Evolutionary conservation across 2,329 filamentous ascomycete species (phyloP).

Genomic region (Paecilomyces dactylethromorphus): DNA sequence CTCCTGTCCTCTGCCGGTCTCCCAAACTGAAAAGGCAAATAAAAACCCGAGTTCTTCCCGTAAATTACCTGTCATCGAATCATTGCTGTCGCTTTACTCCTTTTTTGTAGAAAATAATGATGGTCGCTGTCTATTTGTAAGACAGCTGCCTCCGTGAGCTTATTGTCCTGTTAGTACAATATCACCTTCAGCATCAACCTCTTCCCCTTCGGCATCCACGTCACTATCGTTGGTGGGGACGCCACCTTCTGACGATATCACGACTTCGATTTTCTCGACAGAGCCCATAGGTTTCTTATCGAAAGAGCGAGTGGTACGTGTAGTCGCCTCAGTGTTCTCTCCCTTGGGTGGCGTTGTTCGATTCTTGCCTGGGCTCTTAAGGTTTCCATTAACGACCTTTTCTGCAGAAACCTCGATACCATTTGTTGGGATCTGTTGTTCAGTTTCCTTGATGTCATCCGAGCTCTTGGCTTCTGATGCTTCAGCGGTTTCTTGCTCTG

Average conservation of each 20-base stretch:
- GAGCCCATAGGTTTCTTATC: neutral
- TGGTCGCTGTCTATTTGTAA: neutral
- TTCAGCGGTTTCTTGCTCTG: conserved; percentile 4
- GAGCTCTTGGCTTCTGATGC: conserved; percentile 8
- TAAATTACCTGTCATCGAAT: neutral
- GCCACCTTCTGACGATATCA: conserved; percentile 19
- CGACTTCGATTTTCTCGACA: conserved; percentile 17
- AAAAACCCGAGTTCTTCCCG: neutral
- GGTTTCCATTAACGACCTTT: conserved; percentile 1
- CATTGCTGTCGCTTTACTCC: neutral
- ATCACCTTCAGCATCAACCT: conserved; percentile 9
- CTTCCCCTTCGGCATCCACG: conserved; percentile 9
- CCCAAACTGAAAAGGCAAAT: neutral
- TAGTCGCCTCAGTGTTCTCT: conserved; percentile 14
- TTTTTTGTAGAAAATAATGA: neutral
- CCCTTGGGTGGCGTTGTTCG: conserved; percentile 10
- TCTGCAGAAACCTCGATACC: conserved; percentile 5
- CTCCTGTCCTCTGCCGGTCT: neutral
- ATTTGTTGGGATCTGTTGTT: conserved; percentile 6
- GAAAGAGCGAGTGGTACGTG: conserved; percentile 4
- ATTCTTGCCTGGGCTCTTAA: conserved; percentile 6
- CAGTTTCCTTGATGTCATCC: conserved; percentile 21
- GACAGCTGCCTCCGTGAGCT: neutral
- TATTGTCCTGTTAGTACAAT: neutral
- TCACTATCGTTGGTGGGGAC: conserved; percentile 15